phyloP scores from a whole-genome alignment of 2,329 filamentous ascomycete genomes.

The Lachnellula suecica region DNA sequence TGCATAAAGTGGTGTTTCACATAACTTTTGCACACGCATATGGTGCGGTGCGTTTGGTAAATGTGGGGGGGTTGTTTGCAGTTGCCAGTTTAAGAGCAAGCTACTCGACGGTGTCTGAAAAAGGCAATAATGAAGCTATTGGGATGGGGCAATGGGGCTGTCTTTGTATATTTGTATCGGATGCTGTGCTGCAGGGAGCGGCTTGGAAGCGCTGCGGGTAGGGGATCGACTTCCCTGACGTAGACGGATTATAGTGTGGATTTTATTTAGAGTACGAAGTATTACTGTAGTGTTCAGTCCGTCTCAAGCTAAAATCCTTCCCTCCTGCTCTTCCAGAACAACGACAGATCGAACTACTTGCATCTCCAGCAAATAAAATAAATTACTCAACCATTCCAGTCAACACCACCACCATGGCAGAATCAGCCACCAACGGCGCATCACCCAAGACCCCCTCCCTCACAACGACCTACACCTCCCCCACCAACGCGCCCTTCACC shows the following conservation, averaged over 20 bases:
- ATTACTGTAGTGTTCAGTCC: too few species aligned
- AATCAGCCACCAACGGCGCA: not conserved
- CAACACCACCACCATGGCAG: conserved; percentile 4
- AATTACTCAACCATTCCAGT: not conserved
- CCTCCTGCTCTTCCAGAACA: not conserved
- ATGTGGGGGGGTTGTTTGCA: too few species aligned
- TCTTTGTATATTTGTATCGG: not conserved
- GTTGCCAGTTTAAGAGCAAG: too few species aligned
- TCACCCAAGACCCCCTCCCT: not conserved
- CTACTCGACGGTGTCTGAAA: not conserved
- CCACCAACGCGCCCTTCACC: conserved; percentile 47
- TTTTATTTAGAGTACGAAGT: too few species aligned
- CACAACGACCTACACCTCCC: conserved; percentile 54
- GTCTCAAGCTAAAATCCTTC: not conserved
- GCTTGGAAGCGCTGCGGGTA: not conserved
- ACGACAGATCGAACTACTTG: conserved; percentile 8
- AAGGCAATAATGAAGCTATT: not conserved
- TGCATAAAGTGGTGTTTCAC: conserved; percentile 24
- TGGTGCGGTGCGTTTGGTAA: too few species aligned
- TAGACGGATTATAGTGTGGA: too few species aligned
- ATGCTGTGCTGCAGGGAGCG: not conserved
- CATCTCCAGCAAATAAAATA: not conserved
- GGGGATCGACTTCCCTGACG: too few species aligned
- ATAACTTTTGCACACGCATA: too few species aligned
- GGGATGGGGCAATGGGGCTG: not conserved